phyloP scores from a whole-genome alignment of 2,329 filamentous ascomycete species.

The Pyricularia pennisetigena region DNA sequence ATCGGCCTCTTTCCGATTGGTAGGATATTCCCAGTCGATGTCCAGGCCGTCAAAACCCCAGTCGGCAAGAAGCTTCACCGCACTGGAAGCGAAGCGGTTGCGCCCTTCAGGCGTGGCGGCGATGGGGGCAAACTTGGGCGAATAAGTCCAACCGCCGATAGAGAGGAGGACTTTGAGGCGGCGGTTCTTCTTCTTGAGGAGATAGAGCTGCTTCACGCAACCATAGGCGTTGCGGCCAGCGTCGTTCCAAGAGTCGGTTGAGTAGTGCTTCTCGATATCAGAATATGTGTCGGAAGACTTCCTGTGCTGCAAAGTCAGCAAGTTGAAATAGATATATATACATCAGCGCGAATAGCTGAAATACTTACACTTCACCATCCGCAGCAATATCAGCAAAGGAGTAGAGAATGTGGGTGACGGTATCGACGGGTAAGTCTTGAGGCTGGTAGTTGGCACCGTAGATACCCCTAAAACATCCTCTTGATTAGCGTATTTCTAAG shows the following conservation, averaged over 20 bases:
- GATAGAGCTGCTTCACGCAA: constrained; percentile 64
- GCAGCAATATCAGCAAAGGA: constrained; percentile 36
- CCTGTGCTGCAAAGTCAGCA: constrained; percentile 14
- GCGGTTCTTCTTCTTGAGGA: constrained; percentile 67
- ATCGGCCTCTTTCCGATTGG: constrained; percentile 25
- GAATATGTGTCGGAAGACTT: constrained; percentile 51
- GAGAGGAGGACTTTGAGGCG: constrained; percentile 71
- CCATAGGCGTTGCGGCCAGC: constrained; percentile 61
- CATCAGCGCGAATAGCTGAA: background rate
- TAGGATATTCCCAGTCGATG: constrained; percentile 47
- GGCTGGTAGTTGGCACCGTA: constrained; percentile 45
- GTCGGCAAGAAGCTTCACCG: constrained; percentile 61
- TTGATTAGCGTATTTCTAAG: background rate
- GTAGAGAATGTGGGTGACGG: constrained; percentile 67
- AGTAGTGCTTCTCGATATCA: constrained; percentile 60
- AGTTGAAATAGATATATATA: background rate
- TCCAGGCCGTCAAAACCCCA: constrained; percentile 50
- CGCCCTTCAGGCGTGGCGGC: constrained; percentile 53
- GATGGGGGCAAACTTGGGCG: constrained; percentile 55
- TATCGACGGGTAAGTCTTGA: constrained; percentile 54
- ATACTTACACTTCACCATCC: constrained; percentile 35
- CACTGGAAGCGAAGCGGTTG: constrained; percentile 54
- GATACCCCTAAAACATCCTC: constrained; percentile 22
- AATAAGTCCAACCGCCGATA: constrained; percentile 75
- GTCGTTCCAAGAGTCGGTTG: constrained; percentile 52